These are phyloP conservation scores for Pyrus betulifolia DNA, from an alignment of 306 rosid species.

Conservation along the genomic window DNA sequence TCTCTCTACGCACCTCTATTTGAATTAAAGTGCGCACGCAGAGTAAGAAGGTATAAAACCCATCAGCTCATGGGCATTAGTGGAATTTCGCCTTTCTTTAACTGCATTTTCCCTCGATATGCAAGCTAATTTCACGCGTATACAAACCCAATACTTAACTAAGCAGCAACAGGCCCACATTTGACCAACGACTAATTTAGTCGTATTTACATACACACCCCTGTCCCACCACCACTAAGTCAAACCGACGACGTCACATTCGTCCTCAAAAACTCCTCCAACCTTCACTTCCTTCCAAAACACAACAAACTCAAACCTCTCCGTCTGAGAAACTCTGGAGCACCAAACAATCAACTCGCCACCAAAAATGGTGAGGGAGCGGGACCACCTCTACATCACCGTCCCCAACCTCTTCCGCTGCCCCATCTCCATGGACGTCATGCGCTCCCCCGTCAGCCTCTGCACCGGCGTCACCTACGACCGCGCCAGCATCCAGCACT, in stretches of 20 bases:
- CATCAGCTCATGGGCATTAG: not conserved
- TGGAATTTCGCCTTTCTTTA: not conserved
- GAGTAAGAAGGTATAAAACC: not conserved
- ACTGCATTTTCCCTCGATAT: not conserved
- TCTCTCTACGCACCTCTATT: no score
- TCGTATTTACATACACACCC: not conserved
- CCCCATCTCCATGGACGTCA: conserved; percentile 57
- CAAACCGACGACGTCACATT: not conserved
- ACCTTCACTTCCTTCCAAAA: not conserved
- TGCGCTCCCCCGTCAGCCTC: conserved; percentile 57
- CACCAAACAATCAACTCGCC: not conserved
- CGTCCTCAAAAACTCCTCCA: not conserved
- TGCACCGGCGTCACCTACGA: conserved; percentile 68
- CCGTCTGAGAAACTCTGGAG: not conserved
- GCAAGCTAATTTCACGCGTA: not conserved
- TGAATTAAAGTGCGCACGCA: no score
- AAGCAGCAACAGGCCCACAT: not conserved
- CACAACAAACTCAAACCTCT: not conserved
- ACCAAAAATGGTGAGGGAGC: conserved; percentile 30
- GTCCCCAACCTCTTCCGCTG: conserved; percentile 46
- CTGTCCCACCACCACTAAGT: not conserved
- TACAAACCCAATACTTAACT: not conserved
- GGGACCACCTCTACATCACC: conserved; percentile 35
- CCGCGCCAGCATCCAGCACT: conserved; percentile 52
- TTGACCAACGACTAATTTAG: conserved; percentile 2